Conservation (phyloP, 2,329 filamentous ascomycete species). For the Microsporum canis region DNA sequence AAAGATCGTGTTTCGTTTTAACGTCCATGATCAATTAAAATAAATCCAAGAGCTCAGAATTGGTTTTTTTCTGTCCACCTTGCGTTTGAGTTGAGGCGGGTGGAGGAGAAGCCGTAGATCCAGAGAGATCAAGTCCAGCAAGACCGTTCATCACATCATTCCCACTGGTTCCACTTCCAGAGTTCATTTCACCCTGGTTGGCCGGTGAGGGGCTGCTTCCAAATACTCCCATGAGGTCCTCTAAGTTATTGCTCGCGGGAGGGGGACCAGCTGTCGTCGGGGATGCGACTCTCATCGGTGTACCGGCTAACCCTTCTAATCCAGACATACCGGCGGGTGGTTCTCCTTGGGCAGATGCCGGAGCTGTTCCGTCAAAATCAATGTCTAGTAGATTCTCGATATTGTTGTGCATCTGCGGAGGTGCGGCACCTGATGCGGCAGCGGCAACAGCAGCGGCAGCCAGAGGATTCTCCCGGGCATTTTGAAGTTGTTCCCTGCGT, state of each 20-base stretch:
- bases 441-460: slow-evolving; percentile 67
- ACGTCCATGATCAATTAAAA: slow-evolving; percentile 31
- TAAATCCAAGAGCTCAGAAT: slow-evolving; percentile 46
- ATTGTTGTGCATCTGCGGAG: slow-evolving; percentile 54
- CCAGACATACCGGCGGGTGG: slow-evolving; percentile 55
- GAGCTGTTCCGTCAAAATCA: slow-evolving; percentile 85
- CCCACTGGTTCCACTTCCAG: slow-evolving; percentile 25
- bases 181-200: slow-evolving; percentile 18
- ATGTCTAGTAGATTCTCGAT: slow-evolving; percentile 93
- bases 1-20: background rate
- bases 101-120: slow-evolving; percentile 24
- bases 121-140: slow-evolving; percentile 63
- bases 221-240: slow-evolving; percentile 68
- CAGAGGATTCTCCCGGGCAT: slow-evolving; percentile 86
- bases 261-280: slow-evolving; percentile 29
- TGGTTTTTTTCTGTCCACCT: slow-evolving; percentile 36
- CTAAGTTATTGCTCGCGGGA: slow-evolving; percentile 50
- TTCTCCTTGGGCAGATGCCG: slow-evolving; percentile 67
- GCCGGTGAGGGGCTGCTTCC: slow-evolving; percentile 27
- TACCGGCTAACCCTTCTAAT: slow-evolving; percentile 45
- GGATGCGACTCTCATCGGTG: slow-evolving; percentile 40
- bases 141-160: slow-evolving; percentile 69
- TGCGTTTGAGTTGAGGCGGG: slow-evolving; percentile 13
- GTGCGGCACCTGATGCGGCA: slow-evolving; percentile 45
- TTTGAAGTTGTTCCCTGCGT: slow-evolving; percentile 67